These are phyloP conservation scores for Daldinia vernicosa DNA, from an alignment of 495 filamentous ascomycete species.

Conservation along the genomic window DNA sequence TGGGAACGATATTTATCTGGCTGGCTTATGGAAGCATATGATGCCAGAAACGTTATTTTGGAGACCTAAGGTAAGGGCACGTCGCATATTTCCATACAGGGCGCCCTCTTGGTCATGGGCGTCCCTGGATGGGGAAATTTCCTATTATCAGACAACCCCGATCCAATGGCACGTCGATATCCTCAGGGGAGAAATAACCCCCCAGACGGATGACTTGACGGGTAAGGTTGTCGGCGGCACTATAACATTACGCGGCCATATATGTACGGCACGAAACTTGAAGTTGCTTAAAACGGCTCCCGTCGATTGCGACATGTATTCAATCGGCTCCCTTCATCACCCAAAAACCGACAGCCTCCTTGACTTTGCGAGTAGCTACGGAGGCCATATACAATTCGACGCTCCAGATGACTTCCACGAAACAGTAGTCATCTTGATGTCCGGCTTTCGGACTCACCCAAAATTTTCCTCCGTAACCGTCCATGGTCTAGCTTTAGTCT, in stretches of 20 bases:
- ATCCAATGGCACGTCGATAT: slow-evolving; percentile 12
- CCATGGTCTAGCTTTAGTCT: slow-evolving; percentile 4
- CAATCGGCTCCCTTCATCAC: not conserved
- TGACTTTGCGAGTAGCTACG: not conserved
- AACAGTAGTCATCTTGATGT: slow-evolving; percentile 3
- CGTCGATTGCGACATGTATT: not conserved
- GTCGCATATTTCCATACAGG: slow-evolving; percentile 16
- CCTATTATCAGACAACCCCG: not conserved
- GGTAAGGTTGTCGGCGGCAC: not conserved
- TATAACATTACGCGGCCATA: not conserved
- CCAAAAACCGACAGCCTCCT: not conserved
- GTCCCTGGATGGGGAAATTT: slow-evolving; percentile 25
- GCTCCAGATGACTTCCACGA: not conserved
- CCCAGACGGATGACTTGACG: not conserved
- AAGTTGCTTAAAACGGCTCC: not conserved
- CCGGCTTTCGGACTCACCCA: not conserved
- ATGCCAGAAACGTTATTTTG: slow-evolving; percentile 33
- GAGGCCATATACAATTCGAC: slow-evolving; percentile 9
- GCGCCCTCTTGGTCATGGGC: slow-evolving; percentile 46
- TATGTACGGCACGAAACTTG: not conserved
- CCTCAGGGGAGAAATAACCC: not conserved
- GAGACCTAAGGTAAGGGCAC: slow-evolving; percentile 2
- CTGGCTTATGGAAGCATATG: slow-evolving; percentile 29
- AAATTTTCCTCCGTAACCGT: not conserved
- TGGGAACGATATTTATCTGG: slow-evolving; percentile 16